phyloP scores from a whole-genome alignment of 2,329 filamentous ascomycete genomes.

The Nectriaceae sp. region DNA sequence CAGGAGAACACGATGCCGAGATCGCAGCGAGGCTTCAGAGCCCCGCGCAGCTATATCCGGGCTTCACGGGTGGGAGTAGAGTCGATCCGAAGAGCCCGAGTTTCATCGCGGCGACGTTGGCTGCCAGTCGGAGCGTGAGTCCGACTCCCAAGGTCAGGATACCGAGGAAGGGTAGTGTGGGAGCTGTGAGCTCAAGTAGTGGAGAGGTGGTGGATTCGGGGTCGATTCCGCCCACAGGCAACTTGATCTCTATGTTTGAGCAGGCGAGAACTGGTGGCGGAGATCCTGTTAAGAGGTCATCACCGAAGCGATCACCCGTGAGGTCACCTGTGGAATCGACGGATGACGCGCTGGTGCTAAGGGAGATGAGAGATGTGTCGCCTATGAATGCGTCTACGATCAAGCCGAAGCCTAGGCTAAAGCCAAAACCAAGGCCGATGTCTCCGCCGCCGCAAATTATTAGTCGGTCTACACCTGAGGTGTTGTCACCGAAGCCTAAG shows the following conservation, averaged over 20 bases:
- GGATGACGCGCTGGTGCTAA: slow-evolving; percentile 15
- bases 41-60: slow-evolving; percentile 20
- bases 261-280: slow-evolving; percentile 35
- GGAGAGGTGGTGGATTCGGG: slow-evolving; percentile 48
- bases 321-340: slow-evolving; percentile 10
- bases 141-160: slow-evolving; percentile 32
- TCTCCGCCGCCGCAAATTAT: slow-evolving; percentile 21
- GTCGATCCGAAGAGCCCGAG: slow-evolving; percentile 54
- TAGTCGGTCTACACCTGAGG: slow-evolving; percentile 23
- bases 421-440: slow-evolving; percentile 24
- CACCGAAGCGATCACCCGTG: slow-evolving; percentile 20
- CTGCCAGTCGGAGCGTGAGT: slow-evolving; percentile 53
- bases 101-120: slow-evolving; percentile 59
- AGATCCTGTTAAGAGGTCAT: slow-evolving; percentile 38
- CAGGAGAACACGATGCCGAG: slow-evolving; percentile 36
- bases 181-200: slow-evolving; percentile 28
- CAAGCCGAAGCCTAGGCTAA: slow-evolving; percentile 27
- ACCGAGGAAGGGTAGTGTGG: slow-evolving; percentile 33
- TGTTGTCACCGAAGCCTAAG: slow-evolving; percentile 36
- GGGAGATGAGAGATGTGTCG: slow-evolving; percentile 10
- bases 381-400: neutral
- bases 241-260: slow-evolving; percentile 72
- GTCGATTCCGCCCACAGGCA: slow-evolving; percentile 62
- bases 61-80: slow-evolving; percentile 10
- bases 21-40: slow-evolving; percentile 15